Evolutionary conservation across 1,139 yeast species (phyloP).

Genomic region (Hanseniaspora sp.): DNA sequence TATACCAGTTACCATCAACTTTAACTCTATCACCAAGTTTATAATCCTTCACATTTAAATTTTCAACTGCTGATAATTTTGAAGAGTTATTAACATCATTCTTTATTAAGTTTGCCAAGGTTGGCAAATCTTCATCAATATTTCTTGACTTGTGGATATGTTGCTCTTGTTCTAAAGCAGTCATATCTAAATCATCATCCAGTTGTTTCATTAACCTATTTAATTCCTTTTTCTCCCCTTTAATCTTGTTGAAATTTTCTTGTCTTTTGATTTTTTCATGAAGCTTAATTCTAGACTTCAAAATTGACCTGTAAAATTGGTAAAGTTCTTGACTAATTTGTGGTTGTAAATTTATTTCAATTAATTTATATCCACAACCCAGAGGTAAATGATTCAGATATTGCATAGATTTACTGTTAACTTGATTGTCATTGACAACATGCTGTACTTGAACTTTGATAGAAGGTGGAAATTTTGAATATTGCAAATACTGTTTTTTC

Average conservation of each 20-base stretch:
- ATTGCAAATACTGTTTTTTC: slow-evolving; percentile 50
- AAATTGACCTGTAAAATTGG: slow-evolving; percentile 4
- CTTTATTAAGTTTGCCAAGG: not conserved
- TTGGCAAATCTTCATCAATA: not conserved
- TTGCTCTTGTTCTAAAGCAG: not conserved
- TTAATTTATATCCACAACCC: slow-evolving; percentile 72
- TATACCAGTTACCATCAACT: slow-evolving; percentile 8
- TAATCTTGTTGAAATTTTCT: slow-evolving; percentile 12
- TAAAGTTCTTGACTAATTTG: not conserved
- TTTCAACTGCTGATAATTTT: not conserved
- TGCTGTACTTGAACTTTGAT: slow-evolving; percentile 57
- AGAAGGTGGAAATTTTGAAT: slow-evolving; percentile 54
- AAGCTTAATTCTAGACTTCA: slow-evolving; percentile 3
- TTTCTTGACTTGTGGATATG: not conserved
- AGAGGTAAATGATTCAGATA: slow-evolving; percentile 72
- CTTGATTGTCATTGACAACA: slow-evolving; percentile 49
- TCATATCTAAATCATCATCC: slow-evolving; percentile 10
- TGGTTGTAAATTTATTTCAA: slow-evolving; percentile 71
- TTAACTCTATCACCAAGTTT: slow-evolving; percentile 10
- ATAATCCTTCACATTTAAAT: slow-evolving; percentile 2
- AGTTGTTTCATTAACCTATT: slow-evolving; percentile 6
- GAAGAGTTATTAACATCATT: not conserved
- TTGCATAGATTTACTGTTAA: slow-evolving; percentile 42
- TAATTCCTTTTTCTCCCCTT: slow-evolving; percentile 4
- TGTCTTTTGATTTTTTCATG: slow-evolving; percentile 12